A percentile compares a stretch with the other conserved stretches of the same genome.
Evolutionary conservation across 768 basidiomycete genomes (phyloP).

Genomic region (Gloeophyllum trabeum): DNA sequence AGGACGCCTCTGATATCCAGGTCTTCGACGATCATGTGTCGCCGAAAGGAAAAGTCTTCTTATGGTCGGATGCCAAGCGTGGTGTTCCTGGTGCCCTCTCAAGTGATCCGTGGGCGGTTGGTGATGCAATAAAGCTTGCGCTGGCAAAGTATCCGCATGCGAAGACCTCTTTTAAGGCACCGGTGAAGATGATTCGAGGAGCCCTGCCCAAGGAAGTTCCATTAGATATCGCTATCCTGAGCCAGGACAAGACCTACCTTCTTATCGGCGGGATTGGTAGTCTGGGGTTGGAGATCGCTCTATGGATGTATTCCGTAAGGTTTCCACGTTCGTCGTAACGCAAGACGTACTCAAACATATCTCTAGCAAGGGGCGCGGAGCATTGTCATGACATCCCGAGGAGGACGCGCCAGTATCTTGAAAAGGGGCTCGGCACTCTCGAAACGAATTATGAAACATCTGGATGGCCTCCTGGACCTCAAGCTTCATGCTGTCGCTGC

Average conservation of each 20-base stretch:
- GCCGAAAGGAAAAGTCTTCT: slow-evolving; percentile 2
- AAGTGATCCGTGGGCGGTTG: slow-evolving; percentile 7
- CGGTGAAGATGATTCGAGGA: neutral
- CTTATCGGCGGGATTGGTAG: slow-evolving; percentile 29
- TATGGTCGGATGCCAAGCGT: slow-evolving; percentile 6
- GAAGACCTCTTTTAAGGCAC: neutral
- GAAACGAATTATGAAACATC: slow-evolving; percentile 4
- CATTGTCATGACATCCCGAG: slow-evolving; percentile 10
- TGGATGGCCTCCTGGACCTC: slow-evolving; percentile 1
- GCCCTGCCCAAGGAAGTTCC: neutral
- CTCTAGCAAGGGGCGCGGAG: slow-evolving; percentile 9
- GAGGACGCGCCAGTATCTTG: slow-evolving; percentile 3
- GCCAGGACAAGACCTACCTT: slow-evolving; percentile 20
- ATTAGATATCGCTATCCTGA: slow-evolving; percentile 5
- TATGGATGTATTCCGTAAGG: slow-evolving; percentile 30
- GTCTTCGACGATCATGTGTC: slow-evolving; percentile 1
- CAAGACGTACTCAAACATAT: neutral
- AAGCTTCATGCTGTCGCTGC: neutral
- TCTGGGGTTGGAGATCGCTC: slow-evolving; percentile 24
- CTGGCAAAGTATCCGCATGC: neutral
- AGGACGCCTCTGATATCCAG: neutral
- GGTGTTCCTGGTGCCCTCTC: slow-evolving; percentile 2
- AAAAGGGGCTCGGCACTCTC: slow-evolving; percentile 1
- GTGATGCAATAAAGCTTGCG: slow-evolving; percentile 7
- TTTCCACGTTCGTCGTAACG: neutral